phyloP scores from a whole-genome alignment of 805 yeast genomes.

The Tetrapisispora taiwanensis region DNA sequence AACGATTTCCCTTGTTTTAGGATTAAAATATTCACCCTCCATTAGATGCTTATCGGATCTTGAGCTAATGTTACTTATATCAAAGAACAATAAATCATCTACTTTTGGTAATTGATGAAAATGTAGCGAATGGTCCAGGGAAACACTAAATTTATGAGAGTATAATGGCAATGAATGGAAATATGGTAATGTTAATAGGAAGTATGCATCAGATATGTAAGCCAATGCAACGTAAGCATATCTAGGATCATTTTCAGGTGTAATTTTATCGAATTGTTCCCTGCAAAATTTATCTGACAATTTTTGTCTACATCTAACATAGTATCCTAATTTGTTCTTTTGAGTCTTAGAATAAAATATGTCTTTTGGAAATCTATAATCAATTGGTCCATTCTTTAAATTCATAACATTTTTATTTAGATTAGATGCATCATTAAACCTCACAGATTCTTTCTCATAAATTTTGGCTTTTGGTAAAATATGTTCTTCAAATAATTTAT shows the following conservation, averaged over 20 bases:
- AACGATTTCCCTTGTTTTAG: conserved; percentile 38
- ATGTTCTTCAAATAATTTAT: conserved; percentile 14
- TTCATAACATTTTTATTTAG: conserved; percentile 24
- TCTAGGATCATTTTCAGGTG: conserved; percentile 21
- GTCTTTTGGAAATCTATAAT: conserved; percentile 30
- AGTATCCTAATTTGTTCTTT: conserved; percentile 18
- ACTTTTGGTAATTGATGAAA: conserved; percentile 42
- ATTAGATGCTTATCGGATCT: conserved; percentile 45
- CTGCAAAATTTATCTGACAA: conserved; percentile 2
- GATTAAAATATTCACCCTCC: conserved; percentile 46
- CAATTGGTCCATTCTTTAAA: conserved; percentile 25
- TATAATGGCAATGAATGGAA: conserved; percentile 38
- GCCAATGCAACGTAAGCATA: conserved; percentile 49
- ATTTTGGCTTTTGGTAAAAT: conserved; percentile 9
- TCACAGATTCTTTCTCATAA: conserved; percentile 5
- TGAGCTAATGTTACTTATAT: conserved; percentile 40
- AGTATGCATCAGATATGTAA: conserved; percentile 48
- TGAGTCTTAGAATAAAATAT: conserved; percentile 20
- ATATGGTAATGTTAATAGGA: conserved; percentile 43
- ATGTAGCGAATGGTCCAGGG: conserved; percentile 58
- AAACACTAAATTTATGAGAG: conserved; percentile 43
- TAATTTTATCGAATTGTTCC: conserved; percentile 4
- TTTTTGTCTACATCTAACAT: conserved; percentile 15
- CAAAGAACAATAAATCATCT: conserved; percentile 43
- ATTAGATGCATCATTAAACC: conserved; percentile 4